phyloP scores from a whole-genome alignment of 495 filamentous ascomycete genomes.

The Niebla homalea region DNA sequence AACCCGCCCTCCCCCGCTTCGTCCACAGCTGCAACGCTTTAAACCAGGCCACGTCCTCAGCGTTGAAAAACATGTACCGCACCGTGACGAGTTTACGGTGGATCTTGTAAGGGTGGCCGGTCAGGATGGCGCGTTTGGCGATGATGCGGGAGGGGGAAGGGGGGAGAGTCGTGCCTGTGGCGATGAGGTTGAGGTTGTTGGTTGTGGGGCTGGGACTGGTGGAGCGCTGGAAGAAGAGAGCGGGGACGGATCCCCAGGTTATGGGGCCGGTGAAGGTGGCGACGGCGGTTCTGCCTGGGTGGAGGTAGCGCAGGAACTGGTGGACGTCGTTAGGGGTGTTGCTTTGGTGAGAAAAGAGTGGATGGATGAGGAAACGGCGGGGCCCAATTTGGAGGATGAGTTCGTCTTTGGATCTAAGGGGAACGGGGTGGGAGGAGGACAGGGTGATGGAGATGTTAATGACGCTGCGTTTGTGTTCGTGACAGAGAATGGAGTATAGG shows the following conservation, averaged over 20 bases:
- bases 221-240: conserved; percentile 60
- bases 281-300: conserved; percentile 81
- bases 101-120: conserved; percentile 95
- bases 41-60: conserved; percentile 90
- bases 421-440: conserved; percentile 51
- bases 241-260: conserved; percentile 82
- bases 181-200: conserved; percentile 53
- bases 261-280: conserved; percentile 83
- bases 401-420: conserved; percentile 80
- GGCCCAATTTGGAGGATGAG: conserved; percentile 81
- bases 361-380: conserved; percentile 73
- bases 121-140: conserved; percentile 87
- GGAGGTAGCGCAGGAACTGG: conserved; percentile 88
- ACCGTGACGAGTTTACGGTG: conserved; percentile 94
- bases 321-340: conserved; percentile 89
- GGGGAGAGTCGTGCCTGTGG: conserved; percentile 70
- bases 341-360: conserved; percentile 71
- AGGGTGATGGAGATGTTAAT: conserved; percentile 79
- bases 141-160: conserved; percentile 70
- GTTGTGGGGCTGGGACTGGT: neutral
- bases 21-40: conserved; percentile 94
- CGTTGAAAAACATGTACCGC: conserved; percentile 98
- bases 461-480: conserved; percentile 86
- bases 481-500: conserved; percentile 73
- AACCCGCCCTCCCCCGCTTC: conserved; percentile 71